Conservation (phyloP, 495 filamentous ascomycete species). For the Hypoxylon subgilvum region DNA sequence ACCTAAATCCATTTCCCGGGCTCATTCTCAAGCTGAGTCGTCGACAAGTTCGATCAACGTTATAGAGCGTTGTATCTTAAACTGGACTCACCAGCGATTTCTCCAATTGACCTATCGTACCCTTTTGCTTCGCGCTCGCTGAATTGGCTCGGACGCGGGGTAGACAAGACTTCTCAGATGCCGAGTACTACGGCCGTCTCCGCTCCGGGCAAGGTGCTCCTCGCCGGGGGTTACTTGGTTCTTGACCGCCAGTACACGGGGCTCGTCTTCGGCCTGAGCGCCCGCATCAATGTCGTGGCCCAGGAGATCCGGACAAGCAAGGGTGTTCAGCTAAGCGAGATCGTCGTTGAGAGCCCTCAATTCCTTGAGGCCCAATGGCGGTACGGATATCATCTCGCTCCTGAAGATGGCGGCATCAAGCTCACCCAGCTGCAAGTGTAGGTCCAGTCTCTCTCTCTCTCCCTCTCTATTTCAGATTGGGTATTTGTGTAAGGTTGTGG, state of each 20-base stretch:
- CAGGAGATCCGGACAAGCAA: conserved; percentile 64
- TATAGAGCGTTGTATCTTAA: background rate
- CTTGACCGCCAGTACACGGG: conserved; percentile 87
- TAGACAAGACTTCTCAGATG: conserved; percentile 26
- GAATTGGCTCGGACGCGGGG: conserved; percentile 28
- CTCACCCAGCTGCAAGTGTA: conserved; percentile 82
- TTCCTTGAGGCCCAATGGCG: conserved; percentile 86
- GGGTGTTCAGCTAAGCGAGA: conserved; percentile 66
- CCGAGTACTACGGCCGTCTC: conserved; percentile 67
- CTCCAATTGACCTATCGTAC: conserved; percentile 17
- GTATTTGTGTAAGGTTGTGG: background rate
- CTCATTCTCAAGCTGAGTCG: background rate
- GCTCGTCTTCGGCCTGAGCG: conserved; percentile 91
- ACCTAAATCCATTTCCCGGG: background rate
- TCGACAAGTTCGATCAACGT: background rate
- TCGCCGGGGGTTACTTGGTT: conserved; percentile 93
- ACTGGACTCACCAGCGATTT: background rate
- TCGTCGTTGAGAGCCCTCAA: conserved; percentile 88
- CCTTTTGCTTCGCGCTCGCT: no score
- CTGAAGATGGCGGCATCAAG: conserved; percentile 73
- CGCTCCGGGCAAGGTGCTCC: conserved; percentile 92
- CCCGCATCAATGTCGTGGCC: conserved; percentile 86
- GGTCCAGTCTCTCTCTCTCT: conserved; percentile 41
- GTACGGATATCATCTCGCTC: conserved; percentile 73
- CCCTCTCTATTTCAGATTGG: conserved; percentile 12